Evolutionary conservation across 768 basidiomycete genomes (phyloP).

Genomic region (Pleurotus sapidus): DNA sequence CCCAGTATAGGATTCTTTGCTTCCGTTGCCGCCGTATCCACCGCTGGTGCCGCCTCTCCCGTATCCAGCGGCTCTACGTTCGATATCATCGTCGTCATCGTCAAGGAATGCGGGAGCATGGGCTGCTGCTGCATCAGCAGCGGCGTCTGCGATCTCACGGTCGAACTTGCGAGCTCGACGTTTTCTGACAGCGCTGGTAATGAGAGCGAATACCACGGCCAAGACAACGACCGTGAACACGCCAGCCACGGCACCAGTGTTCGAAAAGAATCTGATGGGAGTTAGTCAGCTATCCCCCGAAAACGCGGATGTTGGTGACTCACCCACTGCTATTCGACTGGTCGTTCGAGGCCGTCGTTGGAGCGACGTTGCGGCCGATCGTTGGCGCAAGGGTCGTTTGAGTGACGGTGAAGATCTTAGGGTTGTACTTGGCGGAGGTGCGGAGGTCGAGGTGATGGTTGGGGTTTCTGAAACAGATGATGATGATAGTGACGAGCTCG

Average conservation of each 20-base stretch:
- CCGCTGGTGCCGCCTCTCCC: constrained; percentile 16
- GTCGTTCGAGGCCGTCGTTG: neutral
- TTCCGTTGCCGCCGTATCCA: constrained; percentile 14
- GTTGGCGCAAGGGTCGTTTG: neutral
- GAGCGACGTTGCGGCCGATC: neutral
- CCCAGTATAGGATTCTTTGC: constrained; percentile 42
- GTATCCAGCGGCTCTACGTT: neutral
- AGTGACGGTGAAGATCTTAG: neutral
- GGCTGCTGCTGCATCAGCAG: constrained; percentile 57
- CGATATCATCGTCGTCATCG: constrained; percentile 38
- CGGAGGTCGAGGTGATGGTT: constrained; percentile 18
- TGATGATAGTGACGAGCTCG: constrained; percentile 28
- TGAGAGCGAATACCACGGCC: constrained; percentile 44
- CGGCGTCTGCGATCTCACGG: constrained; percentile 70
- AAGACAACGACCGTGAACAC: constrained; percentile 63
- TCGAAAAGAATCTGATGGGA: constrained; percentile 58
- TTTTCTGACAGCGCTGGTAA: constrained; percentile 55
- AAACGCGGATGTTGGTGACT: constrained; percentile 1
- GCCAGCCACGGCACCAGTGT: constrained; percentile 71
- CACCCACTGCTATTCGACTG: constrained; percentile 8
- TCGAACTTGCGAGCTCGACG: constrained; percentile 66
- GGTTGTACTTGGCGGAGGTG: constrained; percentile 7
- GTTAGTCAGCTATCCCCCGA: neutral
- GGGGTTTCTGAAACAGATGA: constrained; percentile 3
- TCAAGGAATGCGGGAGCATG: constrained; percentile 57